A percentile compares a stretch with the other conserved stretches of the same genome.
Evolutionary conservation across 805 yeast species (phyloP).

Genomic region (Candida montana): DNA sequence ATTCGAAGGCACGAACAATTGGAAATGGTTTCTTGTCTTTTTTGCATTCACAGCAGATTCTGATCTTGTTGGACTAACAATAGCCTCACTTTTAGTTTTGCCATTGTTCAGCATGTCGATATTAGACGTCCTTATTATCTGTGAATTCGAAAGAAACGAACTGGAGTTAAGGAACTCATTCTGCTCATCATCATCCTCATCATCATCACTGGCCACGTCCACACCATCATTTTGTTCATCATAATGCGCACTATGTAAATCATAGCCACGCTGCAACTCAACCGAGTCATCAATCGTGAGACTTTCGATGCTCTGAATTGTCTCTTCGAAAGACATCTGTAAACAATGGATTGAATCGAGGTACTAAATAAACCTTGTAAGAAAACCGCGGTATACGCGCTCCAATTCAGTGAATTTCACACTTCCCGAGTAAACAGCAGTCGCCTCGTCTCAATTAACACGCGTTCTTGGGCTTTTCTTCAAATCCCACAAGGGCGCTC

Average conservation of each 20-base stretch:
- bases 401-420: no score
- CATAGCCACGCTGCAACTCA: background rate
- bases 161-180: slow-evolving; percentile 25
- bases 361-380: no score
- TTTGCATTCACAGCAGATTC: slow-evolving; percentile 1
- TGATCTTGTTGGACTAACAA: slow-evolving; percentile 20
- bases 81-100: background rate
- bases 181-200: slow-evolving; percentile 5
- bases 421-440: no score
- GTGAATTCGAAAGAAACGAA: slow-evolving; percentile 23
- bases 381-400: background rate
- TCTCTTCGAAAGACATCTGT: background rate
- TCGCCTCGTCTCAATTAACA: background rate
- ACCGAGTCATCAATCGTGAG: background rate
- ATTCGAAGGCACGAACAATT: slow-evolving; percentile 7
- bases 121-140: slow-evolving; percentile 21
- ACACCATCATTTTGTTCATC: background rate
- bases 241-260: background rate
- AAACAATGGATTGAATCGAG: background rate
- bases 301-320: slow-evolving; percentile 2
- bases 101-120: slow-evolving; percentile 14
- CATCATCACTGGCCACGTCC: no score
- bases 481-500: background rate
- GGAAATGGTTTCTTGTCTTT: slow-evolving; percentile 9
- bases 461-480: background rate